A percentile compares a stretch with the other conserved stretches of the same genome.
These are phyloP conservation scores for Zygosaccharomyces lentus DNA, from an alignment of 805 yeast species.

Conservation along the genomic window DNA sequence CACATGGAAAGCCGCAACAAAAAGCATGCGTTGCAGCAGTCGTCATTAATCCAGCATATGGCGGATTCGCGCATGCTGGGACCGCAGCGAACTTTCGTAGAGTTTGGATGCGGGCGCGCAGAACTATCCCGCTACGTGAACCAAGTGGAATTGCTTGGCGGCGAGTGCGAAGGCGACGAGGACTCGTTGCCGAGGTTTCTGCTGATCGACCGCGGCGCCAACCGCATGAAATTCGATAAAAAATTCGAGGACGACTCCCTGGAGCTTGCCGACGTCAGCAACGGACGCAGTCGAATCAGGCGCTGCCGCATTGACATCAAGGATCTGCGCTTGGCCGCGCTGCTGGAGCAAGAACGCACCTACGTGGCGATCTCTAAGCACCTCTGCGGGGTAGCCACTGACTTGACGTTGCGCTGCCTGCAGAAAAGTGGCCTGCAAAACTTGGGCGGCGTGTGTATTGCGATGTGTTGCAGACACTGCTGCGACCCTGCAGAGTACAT, in stretches of 20 bases:
- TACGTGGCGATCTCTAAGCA: slow-evolving; percentile 76
- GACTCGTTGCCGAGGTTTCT: slow-evolving; percentile 40
- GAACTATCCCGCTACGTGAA: slow-evolving; percentile 68
- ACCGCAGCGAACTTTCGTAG: slow-evolving; percentile 44
- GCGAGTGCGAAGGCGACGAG: slow-evolving; percentile 20
- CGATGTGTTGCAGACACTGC: slow-evolving; percentile 90
- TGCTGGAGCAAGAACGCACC: slow-evolving; percentile 29
- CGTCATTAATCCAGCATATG: slow-evolving; percentile 71
- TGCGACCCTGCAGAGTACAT: slow-evolving; percentile 52
- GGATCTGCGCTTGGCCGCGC: slow-evolving; percentile 54
- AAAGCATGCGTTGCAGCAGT: slow-evolving; percentile 81
- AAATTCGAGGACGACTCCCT: slow-evolving; percentile 54
- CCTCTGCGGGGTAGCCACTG: slow-evolving; percentile 92
- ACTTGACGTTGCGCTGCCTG: slow-evolving; percentile 68
- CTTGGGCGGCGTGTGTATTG: slow-evolving; percentile 64
- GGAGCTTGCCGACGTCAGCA: slow-evolving; percentile 6
- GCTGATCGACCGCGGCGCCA: slow-evolving; percentile 71
- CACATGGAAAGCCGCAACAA: slow-evolving; percentile 41
- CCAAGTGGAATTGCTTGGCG: slow-evolving; percentile 13
- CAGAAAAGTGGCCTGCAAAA: slow-evolving; percentile 34
- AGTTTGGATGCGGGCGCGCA: slow-evolving; percentile 90
- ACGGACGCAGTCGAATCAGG: slow-evolving; percentile 27
- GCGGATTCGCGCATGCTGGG: slow-evolving; percentile 27
- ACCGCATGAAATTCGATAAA: slow-evolving; percentile 71
- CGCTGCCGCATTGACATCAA: slow-evolving; percentile 65